Base-by-base conservation (phyloP, 306 rosid genomes). In the Purshia tridentata region DNA sequence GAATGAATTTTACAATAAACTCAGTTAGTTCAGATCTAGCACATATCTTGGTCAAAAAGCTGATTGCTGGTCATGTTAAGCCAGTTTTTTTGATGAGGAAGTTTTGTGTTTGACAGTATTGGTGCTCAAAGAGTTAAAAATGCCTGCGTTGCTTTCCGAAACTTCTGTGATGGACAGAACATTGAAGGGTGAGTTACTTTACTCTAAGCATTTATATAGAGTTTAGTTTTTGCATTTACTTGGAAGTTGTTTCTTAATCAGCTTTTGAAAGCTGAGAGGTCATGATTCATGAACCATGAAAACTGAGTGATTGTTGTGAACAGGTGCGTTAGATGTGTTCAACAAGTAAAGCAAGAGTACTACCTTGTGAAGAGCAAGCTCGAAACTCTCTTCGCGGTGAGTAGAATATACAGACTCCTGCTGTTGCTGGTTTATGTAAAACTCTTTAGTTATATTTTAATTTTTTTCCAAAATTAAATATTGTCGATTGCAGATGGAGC, bases 91-190 rank as follows among this genome's bases (percentile, higher is more conserved):
- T 65, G 37, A 65, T 74, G 74, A 60, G 35, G 35, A 22, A 45
- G 65, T 75, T 20, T 72, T 74, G 22, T 81, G 78, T 16, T 47
- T 5, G 69, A 67, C 90, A 95, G 99, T 84, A 79, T 95, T 76
- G 99, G 99, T 0, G 99, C 99, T n/a, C 88, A 80, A 61, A 83
- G 92, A 86, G 99, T 95, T 8, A 91, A 88, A 78, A 87, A 95
- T 82, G 81, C 79, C 73, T 95, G 99, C 77, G 61, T 90, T 80
- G 83, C 89, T 81, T 92, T 95, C 78, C 95, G 98, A 77, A 92
- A 74, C 69, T 81, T 64, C 80, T 95, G 97, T 22, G 98, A 91
- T 81, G 95, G 90, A 65, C 98, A 88, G 76, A 95, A 88, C 77
- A 49, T 73, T 9, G 97, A 88, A 12, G 98, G 76, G 99, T 91